A percentile compares a stretch with the other conserved stretches of the same genome.
Evolutionary conservation across 2,329 filamentous ascomycete genomes (phyloP).

Genomic region (Alternaria dauci): DNA sequence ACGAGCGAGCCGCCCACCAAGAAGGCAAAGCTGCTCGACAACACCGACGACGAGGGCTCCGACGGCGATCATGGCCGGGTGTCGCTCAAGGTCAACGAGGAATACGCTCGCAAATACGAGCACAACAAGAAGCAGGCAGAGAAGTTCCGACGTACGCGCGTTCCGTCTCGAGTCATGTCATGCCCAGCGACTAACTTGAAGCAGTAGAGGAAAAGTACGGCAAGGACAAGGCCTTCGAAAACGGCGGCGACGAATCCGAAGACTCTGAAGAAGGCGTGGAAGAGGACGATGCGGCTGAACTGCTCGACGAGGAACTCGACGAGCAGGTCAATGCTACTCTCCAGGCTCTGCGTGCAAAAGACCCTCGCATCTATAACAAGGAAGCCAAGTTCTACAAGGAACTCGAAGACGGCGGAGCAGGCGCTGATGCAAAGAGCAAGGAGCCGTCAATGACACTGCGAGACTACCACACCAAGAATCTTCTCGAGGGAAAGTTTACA

Average conservation of each 20-base stretch:
- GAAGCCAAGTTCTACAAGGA: conserved; percentile 79
- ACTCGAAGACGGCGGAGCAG: conserved; percentile 61
- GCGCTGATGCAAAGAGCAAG: conserved; percentile 70
- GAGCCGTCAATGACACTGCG: conserved; percentile 74
- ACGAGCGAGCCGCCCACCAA: conserved; percentile 41
- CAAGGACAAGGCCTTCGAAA: conserved; percentile 52
- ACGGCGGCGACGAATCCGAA: conserved; percentile 60
- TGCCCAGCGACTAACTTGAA: conserved; percentile 28
- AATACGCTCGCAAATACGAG: conserved; percentile 89
- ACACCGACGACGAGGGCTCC: conserved; percentile 43
- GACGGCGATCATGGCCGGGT: conserved; percentile 38
- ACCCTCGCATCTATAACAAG: conserved; percentile 88
- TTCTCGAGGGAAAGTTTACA: conserved; percentile 75
- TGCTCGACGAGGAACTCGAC: conserved; percentile 86
- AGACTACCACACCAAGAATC: conserved; percentile 91
- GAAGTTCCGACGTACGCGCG: conserved; percentile 68
- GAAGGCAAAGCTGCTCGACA: conserved; percentile 50
- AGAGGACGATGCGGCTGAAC: conserved; percentile 88
- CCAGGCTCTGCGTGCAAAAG: conserved; percentile 86
- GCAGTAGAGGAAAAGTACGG: conserved; percentile 89
- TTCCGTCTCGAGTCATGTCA: background rate
- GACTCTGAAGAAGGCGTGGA: conserved; percentile 68
- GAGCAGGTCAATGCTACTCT: conserved; percentile 87
- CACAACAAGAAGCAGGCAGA: conserved; percentile 98
- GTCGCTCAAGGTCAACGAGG: conserved; percentile 82